Conservation (phyloP, 208 protist genomes). For the Histomonas meleagridis region DNA sequence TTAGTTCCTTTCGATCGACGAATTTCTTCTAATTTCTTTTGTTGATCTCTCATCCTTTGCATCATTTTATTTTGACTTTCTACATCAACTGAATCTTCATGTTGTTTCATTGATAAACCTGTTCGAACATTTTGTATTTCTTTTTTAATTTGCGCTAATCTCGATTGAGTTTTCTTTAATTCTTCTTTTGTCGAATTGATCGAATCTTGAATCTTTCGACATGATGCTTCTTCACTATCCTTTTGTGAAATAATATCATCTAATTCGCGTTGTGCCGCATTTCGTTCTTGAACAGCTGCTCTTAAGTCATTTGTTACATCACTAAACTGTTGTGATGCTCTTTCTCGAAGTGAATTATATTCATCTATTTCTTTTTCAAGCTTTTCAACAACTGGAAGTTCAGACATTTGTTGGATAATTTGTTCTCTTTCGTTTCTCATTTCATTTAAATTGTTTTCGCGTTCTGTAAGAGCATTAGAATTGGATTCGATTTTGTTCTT, state of each 20-base stretch:
- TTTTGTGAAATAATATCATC: background rate
- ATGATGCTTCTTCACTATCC: background rate
- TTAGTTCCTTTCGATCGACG: background rate
- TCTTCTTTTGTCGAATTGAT: background rate
- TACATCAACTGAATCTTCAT: background rate
- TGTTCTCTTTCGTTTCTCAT: background rate
- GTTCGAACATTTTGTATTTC: too few relatives aligned
- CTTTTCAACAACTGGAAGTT: background rate
- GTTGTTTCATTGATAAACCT: background rate
- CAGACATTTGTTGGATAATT: background rate
- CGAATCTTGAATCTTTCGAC: background rate
- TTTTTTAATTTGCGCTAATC: background rate
- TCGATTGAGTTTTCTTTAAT: background rate
- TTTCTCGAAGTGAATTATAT: background rate
- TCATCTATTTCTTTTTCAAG: background rate
- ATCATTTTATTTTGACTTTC: background rate
- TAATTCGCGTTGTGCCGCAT: background rate
- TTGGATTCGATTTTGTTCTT: background rate
- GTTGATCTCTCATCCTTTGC: background rate
- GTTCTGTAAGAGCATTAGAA: background rate
- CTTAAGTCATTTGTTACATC: background rate
- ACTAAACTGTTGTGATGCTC: background rate
- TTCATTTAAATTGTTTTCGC: background rate
- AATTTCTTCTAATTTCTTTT: constrained; percentile 20
- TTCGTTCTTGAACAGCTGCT: background rate